Percentiles rank a stretch among this genome's conserved stretches.
Evolutionary conservation across 2,329 filamentous ascomycete genomes (phyloP).

Genomic region (Orbilia oligospora): DNA sequence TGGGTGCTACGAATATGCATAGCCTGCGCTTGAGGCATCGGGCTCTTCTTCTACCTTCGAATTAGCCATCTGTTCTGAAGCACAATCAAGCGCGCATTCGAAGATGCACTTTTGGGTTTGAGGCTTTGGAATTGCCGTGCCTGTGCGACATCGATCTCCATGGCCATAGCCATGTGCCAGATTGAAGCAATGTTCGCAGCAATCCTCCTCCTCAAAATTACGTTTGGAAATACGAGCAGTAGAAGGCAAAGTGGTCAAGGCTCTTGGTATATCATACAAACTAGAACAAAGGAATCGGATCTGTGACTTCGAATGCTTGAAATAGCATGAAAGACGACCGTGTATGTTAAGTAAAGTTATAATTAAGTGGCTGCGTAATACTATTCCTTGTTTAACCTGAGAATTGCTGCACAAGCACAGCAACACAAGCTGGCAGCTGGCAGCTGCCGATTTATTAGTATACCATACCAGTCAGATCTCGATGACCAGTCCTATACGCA

Average conservation of each 20-base stretch:
- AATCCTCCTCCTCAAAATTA: conserved; percentile 50
- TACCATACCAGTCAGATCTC: conserved; percentile 15
- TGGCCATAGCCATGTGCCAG: conserved; percentile 8
- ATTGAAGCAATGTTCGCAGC: conserved; percentile 25
- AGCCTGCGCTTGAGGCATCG: conserved; percentile 35
- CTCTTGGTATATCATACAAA: conserved; percentile 26
- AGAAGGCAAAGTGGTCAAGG: conserved; percentile 40
- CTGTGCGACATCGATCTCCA: conserved; percentile 23
- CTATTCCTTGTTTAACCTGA: conserved; percentile 14
- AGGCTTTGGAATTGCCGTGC: conserved; percentile 32
- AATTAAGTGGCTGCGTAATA: conserved; percentile 48
- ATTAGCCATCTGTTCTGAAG: conserved; percentile 3
- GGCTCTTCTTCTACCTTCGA: conserved; percentile 9
- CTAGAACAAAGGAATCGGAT: conserved; percentile 19
- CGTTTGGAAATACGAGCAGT: conserved; percentile 36
- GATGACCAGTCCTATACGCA: no score
- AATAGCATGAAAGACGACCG: conserved; percentile 26
- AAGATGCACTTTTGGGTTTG: conserved; percentile 37
- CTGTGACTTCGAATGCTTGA: conserved; percentile 1
- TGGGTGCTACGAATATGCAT: not conserved
- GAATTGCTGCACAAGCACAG: conserved; percentile 29
- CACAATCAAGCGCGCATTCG: conserved; percentile 40
- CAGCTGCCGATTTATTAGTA: conserved; percentile 7
- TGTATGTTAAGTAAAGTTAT: not conserved
- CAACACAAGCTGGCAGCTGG: conserved; percentile 36